Evolutionary conservation across 2,329 filamentous ascomycete species (phyloP).

Genomic region (Cytospora piceicola): DNA sequence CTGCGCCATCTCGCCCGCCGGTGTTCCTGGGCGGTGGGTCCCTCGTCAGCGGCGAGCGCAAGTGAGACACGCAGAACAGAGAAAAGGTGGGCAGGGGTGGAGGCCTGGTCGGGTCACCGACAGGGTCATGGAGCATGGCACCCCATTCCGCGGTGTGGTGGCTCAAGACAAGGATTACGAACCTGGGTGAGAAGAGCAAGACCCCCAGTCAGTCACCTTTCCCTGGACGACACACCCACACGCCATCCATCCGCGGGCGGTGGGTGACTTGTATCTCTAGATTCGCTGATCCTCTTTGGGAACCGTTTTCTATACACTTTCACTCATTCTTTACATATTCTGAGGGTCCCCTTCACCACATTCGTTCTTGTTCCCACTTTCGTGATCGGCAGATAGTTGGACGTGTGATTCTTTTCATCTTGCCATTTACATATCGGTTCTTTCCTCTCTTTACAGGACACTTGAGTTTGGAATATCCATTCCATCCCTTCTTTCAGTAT

Average conservation of each 20-base stretch:
- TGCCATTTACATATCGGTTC: constrained; percentile 52
- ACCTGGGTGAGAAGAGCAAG: constrained; percentile 24
- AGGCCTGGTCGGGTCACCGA: constrained; percentile 32
- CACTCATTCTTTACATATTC: constrained; percentile 49
- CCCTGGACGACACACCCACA: constrained; percentile 33
- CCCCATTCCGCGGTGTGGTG: constrained; percentile 29
- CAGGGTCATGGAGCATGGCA: constrained; percentile 34
- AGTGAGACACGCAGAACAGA: constrained; percentile 54
- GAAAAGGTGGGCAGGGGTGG: constrained; percentile 39
- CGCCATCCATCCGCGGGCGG: constrained; percentile 28
- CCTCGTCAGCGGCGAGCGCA: constrained; percentile 47
- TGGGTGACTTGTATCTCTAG: constrained; percentile 36
- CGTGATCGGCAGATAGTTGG: constrained; percentile 55
- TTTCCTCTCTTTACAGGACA: constrained; percentile 51
- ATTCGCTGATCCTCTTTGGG: constrained; percentile 47
- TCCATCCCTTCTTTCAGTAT: constrained; percentile 51
- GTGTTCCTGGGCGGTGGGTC: constrained; percentile 40
- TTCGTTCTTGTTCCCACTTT: constrained; percentile 45
- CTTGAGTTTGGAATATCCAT: constrained; percentile 48
- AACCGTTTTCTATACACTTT: constrained; percentile 40
- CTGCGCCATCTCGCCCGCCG: constrained; percentile 37
- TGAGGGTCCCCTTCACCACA: constrained; percentile 47
- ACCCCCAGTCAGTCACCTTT: constrained; percentile 23
- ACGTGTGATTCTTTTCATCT: constrained; percentile 49
- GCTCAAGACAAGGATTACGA: constrained; percentile 21